phyloP scores from a whole-genome alignment of 345 rosid genomes.

The Chamaenerion angustifolium region DNA sequence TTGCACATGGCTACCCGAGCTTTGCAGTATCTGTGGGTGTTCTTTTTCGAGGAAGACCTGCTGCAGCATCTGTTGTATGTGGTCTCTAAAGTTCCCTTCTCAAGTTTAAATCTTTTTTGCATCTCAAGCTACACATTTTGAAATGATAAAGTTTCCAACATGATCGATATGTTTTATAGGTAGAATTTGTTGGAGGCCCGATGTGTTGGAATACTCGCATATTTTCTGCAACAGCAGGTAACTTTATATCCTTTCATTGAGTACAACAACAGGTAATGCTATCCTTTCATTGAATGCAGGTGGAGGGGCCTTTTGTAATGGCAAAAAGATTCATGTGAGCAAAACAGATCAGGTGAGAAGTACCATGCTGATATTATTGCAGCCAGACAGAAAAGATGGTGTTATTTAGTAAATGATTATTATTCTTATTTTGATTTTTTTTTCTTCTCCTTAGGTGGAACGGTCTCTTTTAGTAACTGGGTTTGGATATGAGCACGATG shows the following conservation, averaged over 20 bases:
- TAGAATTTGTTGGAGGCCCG: conserved; percentile 92
- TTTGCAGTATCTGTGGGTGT: conserved; percentile 95
- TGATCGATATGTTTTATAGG: conserved; percentile 22
- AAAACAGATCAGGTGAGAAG: conserved; percentile 51
- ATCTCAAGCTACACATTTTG: background rate
- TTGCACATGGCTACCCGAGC: conserved; percentile 94
- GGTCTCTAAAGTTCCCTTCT: background rate
- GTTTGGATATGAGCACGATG: conserved; percentile 95
- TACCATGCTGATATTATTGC: background rate
- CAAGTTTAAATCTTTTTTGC: background rate
- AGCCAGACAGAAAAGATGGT: background rate
- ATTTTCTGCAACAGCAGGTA: conserved; percentile 86
- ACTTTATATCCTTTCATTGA: too few relatives aligned
- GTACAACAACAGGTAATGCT: too few relatives aligned
- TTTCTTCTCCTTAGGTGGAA: conserved; percentile 51
- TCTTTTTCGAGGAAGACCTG: conserved; percentile 68
- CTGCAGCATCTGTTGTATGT: conserved; percentile 84
- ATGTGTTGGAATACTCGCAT: conserved; percentile 91
- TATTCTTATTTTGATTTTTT: too few relatives aligned
- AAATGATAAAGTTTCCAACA: too few relatives aligned
- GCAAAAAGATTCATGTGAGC: conserved; percentile 63
- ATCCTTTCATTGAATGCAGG: conserved; percentile 20
- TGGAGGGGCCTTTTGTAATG: conserved; percentile 93
- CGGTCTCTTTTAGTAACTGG: conserved; percentile 91
- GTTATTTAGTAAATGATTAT: background rate